Conservation (phyloP, 108 stramenopile species). For the Nannochloropsis gaditana region DNA sequence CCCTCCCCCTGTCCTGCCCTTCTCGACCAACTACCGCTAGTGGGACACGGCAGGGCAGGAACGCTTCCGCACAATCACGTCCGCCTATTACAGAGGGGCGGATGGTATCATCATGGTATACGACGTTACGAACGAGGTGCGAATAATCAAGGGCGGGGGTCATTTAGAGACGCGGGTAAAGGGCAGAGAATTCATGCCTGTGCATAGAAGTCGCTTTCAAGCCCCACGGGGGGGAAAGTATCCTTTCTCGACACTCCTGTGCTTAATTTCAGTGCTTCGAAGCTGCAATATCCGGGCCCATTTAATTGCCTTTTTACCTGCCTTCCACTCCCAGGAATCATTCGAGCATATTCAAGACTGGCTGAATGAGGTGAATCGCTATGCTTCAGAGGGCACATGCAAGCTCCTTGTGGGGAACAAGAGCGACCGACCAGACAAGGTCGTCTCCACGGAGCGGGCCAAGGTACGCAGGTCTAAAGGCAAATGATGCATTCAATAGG, state of each 20-base stretch:
- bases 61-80: constrained; percentile 58
- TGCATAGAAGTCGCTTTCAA: too few relatives aligned
- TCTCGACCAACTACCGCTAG: neutral
- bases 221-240: neutral
- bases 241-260: neutral
- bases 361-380: constrained; percentile 94
- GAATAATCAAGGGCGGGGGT: neutral
- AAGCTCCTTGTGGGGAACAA: constrained; percentile 96
- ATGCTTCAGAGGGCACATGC: constrained; percentile 88
- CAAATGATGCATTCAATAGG: too few relatives aligned
- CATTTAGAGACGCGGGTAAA: neutral
- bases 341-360: constrained; percentile 97
- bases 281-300: neutral
- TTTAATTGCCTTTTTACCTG: neutral
- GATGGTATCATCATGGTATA: constrained; percentile 61
- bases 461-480: constrained; percentile 54
- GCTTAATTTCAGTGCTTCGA: neutral
- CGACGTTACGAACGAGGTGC: constrained; percentile 56
- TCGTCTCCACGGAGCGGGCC: constrained; percentile 78
- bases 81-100: constrained; percentile 58
- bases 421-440: constrained; percentile 64
- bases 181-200: neutral
- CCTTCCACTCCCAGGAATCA: constrained; percentile 60
- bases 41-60: constrained; percentile 61
- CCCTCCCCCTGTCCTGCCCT: neutral